Percentiles rank a stretch among this genome's conserved stretches.
Conservation (phyloP, 2,329 filamentous ascomycete genomes). For the Chrysosphaeria jannelii region DNA sequence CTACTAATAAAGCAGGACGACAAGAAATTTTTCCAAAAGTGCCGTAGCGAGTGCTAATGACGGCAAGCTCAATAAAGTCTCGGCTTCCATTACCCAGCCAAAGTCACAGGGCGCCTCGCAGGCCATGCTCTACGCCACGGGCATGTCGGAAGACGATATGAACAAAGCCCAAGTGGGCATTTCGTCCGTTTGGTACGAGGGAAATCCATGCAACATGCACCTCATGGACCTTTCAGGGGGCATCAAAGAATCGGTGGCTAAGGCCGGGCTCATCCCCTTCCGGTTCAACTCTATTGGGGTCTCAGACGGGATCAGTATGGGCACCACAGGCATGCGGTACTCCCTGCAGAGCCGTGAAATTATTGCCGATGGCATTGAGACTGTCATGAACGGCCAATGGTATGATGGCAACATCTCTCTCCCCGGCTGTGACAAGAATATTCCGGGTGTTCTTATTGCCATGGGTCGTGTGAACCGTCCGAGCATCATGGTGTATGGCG, state of each 20-base stretch:
- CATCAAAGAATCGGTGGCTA: slow-evolving; percentile 28
- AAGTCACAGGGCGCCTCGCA: slow-evolving; percentile 96
- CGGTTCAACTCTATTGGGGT: slow-evolving; percentile 99
- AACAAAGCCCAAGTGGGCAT: slow-evolving; percentile 94
- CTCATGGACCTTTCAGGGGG: slow-evolving; percentile 63
- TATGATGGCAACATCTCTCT: slow-evolving; percentile 94
- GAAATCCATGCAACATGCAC: slow-evolving; percentile 99
- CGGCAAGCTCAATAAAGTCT: slow-evolving; percentile 52
- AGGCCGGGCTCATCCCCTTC: slow-evolving; percentile 64
- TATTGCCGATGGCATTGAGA: slow-evolving; percentile 95
- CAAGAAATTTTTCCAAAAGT: too few relatives aligned
- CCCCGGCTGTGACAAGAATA: slow-evolving; percentile 98
- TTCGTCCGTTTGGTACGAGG: slow-evolving; percentile 91
- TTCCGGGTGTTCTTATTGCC: slow-evolving; percentile 76
- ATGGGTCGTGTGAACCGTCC: slow-evolving; percentile 90
- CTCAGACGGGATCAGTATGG: slow-evolving; percentile 94
- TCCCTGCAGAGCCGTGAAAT: slow-evolving; percentile 83
- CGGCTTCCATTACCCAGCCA: slow-evolving; percentile 66
- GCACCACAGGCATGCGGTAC: slow-evolving; percentile 67
- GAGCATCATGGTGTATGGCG: slow-evolving; percentile 92
- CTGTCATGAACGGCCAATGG: slow-evolving; percentile 96
- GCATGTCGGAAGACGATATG: slow-evolving; percentile 62
- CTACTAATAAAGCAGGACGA: too few relatives aligned
- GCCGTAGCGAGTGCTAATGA: slow-evolving; percentile 14
- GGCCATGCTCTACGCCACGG: slow-evolving; percentile 95